Percentiles rank a stretch among this genome's conserved stretches.
phyloP scores from a whole-genome alignment of 1,139 yeast species.

The Lodderomyces pseudojiufengensis region DNA sequence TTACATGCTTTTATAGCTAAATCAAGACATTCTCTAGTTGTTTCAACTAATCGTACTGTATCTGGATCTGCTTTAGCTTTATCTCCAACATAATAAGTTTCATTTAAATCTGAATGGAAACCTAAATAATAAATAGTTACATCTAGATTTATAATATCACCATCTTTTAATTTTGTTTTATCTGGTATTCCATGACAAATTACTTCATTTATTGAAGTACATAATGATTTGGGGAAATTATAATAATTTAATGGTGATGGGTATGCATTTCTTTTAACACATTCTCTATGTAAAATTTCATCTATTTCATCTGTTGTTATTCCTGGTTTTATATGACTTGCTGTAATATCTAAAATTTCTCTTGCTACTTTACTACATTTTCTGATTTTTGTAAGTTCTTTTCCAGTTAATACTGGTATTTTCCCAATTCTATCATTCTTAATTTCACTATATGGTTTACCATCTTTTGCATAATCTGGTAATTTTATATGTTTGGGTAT shows the following conservation, averaged over 20 bases:
- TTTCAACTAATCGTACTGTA: constrained; percentile 83
- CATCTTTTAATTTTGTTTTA: constrained; percentile 77
- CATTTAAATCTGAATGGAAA: constrained; percentile 91
- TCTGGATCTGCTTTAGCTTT: constrained; percentile 74
- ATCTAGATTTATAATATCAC: constrained; percentile 92
- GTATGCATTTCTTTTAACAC: constrained; percentile 84
- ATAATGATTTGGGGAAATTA: constrained; percentile 88
- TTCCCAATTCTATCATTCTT: constrained; percentile 65
- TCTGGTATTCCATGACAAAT: constrained; percentile 99
- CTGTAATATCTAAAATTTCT: constrained; percentile 84
- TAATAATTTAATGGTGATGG: constrained; percentile 96
- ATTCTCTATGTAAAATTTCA: constrained; percentile 79
- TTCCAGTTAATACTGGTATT: constrained; percentile 58
- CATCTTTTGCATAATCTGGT: constrained; percentile 85
- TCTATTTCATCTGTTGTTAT: constrained; percentile 93
- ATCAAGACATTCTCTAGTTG: constrained; percentile 86
- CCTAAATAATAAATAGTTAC: constrained; percentile 84
- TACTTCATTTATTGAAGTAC: constrained; percentile 92
- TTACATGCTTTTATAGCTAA: constrained; percentile 78
- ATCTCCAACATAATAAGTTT: constrained; percentile 95
- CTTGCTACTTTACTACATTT: constrained; percentile 74
- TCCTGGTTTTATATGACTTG: constrained; percentile 79
- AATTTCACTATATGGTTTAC: constrained; percentile 78
- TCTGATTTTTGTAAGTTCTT: constrained; percentile 70
- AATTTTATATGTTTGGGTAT: constrained; percentile 68